Evolutionary conservation across 768 basidiomycete genomes (phyloP).

Genomic region (Xanthoconium purpureum): DNA sequence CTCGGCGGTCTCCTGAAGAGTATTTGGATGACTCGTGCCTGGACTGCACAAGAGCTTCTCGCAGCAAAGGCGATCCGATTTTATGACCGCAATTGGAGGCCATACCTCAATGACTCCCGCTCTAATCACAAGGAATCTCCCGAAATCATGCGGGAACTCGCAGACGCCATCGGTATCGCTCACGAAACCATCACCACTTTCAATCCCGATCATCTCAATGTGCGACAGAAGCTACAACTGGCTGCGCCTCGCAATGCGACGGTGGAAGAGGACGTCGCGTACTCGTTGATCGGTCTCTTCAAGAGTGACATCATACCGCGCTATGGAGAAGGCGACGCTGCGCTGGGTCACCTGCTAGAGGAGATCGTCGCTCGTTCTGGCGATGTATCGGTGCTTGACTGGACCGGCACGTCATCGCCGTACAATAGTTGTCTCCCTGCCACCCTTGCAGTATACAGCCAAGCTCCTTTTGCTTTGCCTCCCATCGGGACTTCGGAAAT

Average conservation of each 20-base stretch:
- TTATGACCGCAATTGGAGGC: neutral
- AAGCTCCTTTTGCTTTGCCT: neutral
- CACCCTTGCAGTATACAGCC: neutral
- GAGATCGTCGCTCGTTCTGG: slow-evolving; percentile 11
- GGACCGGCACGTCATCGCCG: slow-evolving; percentile 7
- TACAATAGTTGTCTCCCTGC: slow-evolving; percentile 16
- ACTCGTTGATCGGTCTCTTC: slow-evolving; percentile 11
- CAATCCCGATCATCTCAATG: slow-evolving; percentile 2
- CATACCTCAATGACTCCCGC: neutral
- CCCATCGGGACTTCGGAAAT: neutral
- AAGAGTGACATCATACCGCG: neutral
- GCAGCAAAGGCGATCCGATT: neutral
- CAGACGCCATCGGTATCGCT: slow-evolving; percentile 4
- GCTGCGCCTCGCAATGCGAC: slow-evolving; percentile 10
- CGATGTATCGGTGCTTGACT: slow-evolving; percentile 7
- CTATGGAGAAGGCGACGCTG: slow-evolving; percentile 6
- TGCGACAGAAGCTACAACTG: slow-evolving; percentile 9
- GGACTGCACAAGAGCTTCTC: slow-evolving; percentile 2
- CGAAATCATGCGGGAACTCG: slow-evolving; percentile 8
- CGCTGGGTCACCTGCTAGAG: slow-evolving; percentile 12
- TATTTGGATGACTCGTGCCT: no score
- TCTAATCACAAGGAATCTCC: neutral
- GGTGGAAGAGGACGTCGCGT: slow-evolving; percentile 8
- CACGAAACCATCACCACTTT: neutral
- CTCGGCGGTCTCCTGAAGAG: neutral